Percentiles rank a stretch among this genome's conserved stretches.
These are phyloP conservation scores for Exophiala lecanii-corni DNA, from an alignment of 2,329 filamentous ascomycete genomes.

Conservation along the genomic window DNA sequence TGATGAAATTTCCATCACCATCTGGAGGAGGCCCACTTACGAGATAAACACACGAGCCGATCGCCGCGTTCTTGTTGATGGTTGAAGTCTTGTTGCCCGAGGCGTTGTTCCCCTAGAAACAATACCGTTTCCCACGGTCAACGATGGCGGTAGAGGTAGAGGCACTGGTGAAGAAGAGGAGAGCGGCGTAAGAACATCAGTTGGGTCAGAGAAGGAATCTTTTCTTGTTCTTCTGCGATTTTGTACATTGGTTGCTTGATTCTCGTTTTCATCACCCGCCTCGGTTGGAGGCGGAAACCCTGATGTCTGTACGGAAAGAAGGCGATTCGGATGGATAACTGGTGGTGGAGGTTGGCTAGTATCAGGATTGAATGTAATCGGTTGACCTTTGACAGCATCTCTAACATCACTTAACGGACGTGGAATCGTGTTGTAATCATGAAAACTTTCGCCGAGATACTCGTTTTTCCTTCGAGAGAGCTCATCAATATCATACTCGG, in stretches of 20 bases:
- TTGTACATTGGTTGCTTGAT: not conserved
- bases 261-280: not conserved
- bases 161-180: conserved; percentile 22
- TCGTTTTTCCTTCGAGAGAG: conserved; percentile 15
- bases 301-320: conserved; percentile 24
- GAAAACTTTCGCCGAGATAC: conserved; percentile 20
- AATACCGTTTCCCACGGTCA: conserved; percentile 53
- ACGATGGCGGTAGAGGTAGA: conserved; percentile 31
- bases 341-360: conserved; percentile 18
- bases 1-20: too few species aligned
- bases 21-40: conserved; percentile 37
- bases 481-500: conserved; percentile 21
- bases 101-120: conserved; percentile 29
- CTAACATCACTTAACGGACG: conserved; percentile 23
- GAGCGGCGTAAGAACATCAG: conserved; percentile 23
- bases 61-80: conserved; percentile 56
- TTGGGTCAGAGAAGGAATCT: conserved; percentile 25
- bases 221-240: conserved; percentile 13
- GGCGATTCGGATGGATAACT: conserved; percentile 23
- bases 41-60: conserved; percentile 65
- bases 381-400: conserved; percentile 13
- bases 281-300: conserved; percentile 30
- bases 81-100: conserved; percentile 34
- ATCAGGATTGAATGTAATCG: conserved; percentile 1
- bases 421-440: conserved; percentile 24